phyloP scores from a whole-genome alignment of 305 asterid species.

The Solanum hybrid region DNA sequence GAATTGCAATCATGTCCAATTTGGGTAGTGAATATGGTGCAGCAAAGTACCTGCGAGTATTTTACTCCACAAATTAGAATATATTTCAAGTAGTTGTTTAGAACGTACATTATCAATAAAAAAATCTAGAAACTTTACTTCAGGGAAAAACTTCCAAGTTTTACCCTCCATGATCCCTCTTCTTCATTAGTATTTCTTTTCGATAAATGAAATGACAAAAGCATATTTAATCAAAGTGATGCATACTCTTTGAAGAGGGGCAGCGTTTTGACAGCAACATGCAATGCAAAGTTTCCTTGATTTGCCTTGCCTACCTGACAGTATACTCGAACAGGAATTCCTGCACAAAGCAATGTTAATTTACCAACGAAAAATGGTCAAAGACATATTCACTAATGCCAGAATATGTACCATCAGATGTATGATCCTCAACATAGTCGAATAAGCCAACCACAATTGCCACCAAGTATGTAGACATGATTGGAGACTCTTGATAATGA shows the following conservation, averaged over 20 bases:
- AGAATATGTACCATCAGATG: constrained; percentile 67
- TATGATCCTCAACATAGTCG: constrained; percentile 86
- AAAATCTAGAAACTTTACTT: background rate
- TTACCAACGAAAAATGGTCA: constrained; percentile 5
- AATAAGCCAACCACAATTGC: constrained; percentile 96
- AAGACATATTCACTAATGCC: background rate
- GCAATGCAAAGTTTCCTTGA: constrained; percentile 87
- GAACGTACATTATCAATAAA: background rate
- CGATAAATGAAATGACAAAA: background rate
- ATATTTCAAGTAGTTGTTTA: background rate
- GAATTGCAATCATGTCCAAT: constrained; percentile 96
- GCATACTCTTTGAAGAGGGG: constrained; percentile 78
- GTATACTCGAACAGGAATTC: constrained; percentile 77
- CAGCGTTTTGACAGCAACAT: constrained; percentile 93
- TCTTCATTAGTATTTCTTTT: background rate
- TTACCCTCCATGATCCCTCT: background rate
- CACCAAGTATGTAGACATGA: constrained; percentile 97
- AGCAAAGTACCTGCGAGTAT: constrained; percentile 56
- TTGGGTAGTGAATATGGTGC: constrained; percentile 94
- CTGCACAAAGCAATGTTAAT: constrained; percentile 27
- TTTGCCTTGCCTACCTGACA: constrained; percentile 78
- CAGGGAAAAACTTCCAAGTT: background rate
- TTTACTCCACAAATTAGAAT: background rate
- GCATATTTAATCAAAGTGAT: background rate
- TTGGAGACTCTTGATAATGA: constrained; percentile 83